Percentiles rank a stretch among this genome's conserved stretches.
These are phyloP conservation scores for Podospora fimiseda DNA, from an alignment of 495 filamentous ascomycete species.

Conservation along the genomic window DNA sequence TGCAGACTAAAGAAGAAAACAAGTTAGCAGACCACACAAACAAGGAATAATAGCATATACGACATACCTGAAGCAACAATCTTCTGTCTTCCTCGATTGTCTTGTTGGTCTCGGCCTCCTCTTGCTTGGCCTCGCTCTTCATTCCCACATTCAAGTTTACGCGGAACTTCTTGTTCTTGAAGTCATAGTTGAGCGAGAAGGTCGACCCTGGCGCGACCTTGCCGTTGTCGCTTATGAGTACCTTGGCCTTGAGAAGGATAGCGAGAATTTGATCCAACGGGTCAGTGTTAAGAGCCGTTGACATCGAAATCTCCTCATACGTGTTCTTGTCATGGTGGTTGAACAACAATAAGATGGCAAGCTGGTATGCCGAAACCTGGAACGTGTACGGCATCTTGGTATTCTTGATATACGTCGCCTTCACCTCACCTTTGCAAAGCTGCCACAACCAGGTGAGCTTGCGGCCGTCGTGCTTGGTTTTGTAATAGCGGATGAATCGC, in stretches of 20 bases:
- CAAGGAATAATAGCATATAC: too few relatives aligned
- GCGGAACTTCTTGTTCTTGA: slow-evolving; percentile 96
- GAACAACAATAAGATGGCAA: slow-evolving; percentile 94
- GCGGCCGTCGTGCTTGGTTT: slow-evolving; percentile 88
- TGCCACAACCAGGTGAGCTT: slow-evolving; percentile 99
- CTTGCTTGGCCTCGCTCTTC: slow-evolving; percentile 90
- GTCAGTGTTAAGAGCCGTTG: slow-evolving; percentile 71
- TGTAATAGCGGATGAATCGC: slow-evolving; percentile 85
- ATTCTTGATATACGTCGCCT: slow-evolving; percentile 83
- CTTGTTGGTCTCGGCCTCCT: slow-evolving; percentile 96
- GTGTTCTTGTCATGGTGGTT: slow-evolving; percentile 81
- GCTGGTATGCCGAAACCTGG: slow-evolving; percentile 94
- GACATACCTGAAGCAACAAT: slow-evolving; percentile 84
- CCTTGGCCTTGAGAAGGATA: slow-evolving; percentile 85
- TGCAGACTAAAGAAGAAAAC: slow-evolving; percentile 62
- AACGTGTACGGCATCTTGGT: slow-evolving; percentile 92
- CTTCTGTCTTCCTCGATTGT: slow-evolving; percentile 98
- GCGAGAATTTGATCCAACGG: slow-evolving; percentile 76
- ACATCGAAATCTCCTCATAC: slow-evolving; percentile 79
- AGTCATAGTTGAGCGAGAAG: slow-evolving; percentile 82
- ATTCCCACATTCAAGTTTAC: slow-evolving; percentile 93
- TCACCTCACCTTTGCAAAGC: slow-evolving; percentile 93
- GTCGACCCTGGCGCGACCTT: slow-evolving; percentile 70
- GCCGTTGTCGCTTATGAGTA: slow-evolving; percentile 63
- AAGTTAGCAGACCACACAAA: slow-evolving; percentile 38